These are phyloP conservation scores for Trametes gibbosa DNA, from an alignment of 768 basidiomycete species.

Conservation along the genomic window DNA sequence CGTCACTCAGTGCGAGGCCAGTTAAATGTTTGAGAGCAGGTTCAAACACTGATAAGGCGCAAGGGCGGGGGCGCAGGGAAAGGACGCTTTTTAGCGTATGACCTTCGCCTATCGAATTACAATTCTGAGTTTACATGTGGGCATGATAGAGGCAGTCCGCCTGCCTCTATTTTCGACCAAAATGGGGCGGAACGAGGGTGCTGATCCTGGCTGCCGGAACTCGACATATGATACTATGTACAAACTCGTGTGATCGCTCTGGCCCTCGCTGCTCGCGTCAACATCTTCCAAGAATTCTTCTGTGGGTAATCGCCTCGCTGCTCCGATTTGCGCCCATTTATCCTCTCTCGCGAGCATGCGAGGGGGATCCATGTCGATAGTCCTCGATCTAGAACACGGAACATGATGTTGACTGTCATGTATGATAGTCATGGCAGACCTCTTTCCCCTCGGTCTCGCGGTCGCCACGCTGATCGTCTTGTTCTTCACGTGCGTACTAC, in stretches of 20 bases:
- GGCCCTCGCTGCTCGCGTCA: slow-evolving; percentile 51
- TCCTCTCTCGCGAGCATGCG: not conserved
- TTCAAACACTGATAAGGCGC: no score
- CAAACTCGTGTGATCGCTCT: slow-evolving; percentile 50
- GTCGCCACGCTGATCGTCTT: slow-evolving; percentile 48
- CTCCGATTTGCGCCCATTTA: not conserved
- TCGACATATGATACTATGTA: no score
- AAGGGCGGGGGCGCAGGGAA: no score
- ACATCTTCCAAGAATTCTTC: slow-evolving; percentile 58
- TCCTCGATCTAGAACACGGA: not conserved
- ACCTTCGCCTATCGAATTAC: no score
- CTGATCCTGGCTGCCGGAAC: no score
- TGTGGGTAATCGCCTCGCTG: slow-evolving; percentile 39
- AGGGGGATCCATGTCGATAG: not conserved
- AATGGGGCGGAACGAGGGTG: no score
- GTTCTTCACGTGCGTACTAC: slow-evolving; percentile 15
- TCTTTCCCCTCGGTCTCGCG: slow-evolving; percentile 60
- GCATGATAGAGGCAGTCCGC: no score
- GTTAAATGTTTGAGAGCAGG: no score
- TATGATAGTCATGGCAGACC: slow-evolving; percentile 49
- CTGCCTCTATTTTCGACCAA: no score
- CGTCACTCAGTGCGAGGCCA: no score
- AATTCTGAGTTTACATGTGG: no score
- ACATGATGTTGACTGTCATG: not conserved
- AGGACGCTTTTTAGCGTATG: no score